Percentiles rank a stretch among this genome's conserved stretches.
Conservation (phyloP, 306 rosid species). For the Prunus kanzakura region DNA sequence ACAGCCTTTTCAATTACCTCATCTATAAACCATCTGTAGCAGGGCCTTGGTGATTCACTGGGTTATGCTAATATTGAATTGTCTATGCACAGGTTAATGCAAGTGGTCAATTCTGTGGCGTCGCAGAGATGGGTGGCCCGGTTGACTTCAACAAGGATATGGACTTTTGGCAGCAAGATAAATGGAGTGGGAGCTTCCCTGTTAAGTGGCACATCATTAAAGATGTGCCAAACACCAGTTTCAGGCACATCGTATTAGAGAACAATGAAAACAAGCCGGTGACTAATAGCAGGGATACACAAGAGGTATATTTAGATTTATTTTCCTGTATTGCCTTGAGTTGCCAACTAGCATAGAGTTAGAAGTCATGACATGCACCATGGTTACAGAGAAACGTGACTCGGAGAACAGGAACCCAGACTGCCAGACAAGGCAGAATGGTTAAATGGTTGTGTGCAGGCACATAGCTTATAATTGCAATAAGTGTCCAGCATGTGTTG, state of each 20-base stretch:
- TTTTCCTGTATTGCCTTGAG: constrained; percentile 1
- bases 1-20: background rate
- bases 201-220: constrained; percentile 90
- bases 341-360: background rate
- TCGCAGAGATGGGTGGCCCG: constrained; percentile 79
- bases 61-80: constrained; percentile 8
- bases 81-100: constrained; percentile 67
- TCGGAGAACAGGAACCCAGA: background rate
- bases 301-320: constrained; percentile 56
- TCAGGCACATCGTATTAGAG: constrained; percentile 82
- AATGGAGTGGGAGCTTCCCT: constrained; percentile 97
- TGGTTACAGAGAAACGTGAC: background rate
- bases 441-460: background rate
- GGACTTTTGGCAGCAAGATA: constrained; percentile 99
- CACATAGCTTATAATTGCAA: background rate
- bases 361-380: background rate
- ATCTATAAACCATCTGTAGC: background rate
- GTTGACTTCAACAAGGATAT: constrained; percentile 80
- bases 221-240: constrained; percentile 75
- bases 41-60: background rate
- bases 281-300: constrained; percentile 93
- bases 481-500: background rate
- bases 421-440: background rate
- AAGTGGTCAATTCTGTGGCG: constrained; percentile 92
- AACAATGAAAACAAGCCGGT: constrained; percentile 98